phyloP scores from a whole-genome alignment of 257 asterid species.

The Scutellaria barbata region DNA sequence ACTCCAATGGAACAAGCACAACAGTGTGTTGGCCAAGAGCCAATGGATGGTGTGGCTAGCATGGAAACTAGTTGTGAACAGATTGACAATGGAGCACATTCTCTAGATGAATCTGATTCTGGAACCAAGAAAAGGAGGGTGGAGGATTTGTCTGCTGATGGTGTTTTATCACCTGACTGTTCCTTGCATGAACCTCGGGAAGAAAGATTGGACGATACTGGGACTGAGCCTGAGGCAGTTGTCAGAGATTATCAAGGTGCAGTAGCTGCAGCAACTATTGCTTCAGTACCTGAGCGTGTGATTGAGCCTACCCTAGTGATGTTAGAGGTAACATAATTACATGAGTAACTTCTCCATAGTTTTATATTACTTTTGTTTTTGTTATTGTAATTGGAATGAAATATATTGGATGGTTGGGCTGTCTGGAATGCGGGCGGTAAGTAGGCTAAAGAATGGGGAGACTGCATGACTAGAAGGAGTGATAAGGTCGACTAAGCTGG shows the following conservation, averaged over 20 bases:
- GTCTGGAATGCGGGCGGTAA: constrained; percentile 23
- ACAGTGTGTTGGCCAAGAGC: constrained; percentile 61
- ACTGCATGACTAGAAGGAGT: constrained; percentile 22
- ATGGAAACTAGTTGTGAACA: constrained; percentile 82
- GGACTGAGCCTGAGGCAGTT: constrained; percentile 55
- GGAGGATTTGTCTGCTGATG: constrained; percentile 67
- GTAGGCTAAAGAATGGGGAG: constrained; percentile 24
- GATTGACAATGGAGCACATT: constrained; percentile 55
- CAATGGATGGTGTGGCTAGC: constrained; percentile 66
- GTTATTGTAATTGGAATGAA: constrained; percentile 10
- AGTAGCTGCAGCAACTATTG: constrained; percentile 69
- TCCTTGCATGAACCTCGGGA: constrained; percentile 67
- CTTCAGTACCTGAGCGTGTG: constrained; percentile 88
- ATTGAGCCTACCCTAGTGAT: constrained; percentile 97
- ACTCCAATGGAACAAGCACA: constrained; percentile 66
- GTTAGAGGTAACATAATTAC: constrained; percentile 77
- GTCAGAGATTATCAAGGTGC: constrained; percentile 71
- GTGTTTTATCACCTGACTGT: constrained; percentile 55
- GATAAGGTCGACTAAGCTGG: not conserved
- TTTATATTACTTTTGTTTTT: constrained; percentile 9
- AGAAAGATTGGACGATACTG: constrained; percentile 63
- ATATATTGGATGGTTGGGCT: constrained; percentile 21
- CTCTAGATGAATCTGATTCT: constrained; percentile 73
- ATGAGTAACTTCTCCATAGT: constrained; percentile 17
- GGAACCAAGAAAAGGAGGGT: constrained; percentile 85